phyloP scores from a whole-genome alignment of 78 protist species.

The Chrysochromulina parva region DNA sequence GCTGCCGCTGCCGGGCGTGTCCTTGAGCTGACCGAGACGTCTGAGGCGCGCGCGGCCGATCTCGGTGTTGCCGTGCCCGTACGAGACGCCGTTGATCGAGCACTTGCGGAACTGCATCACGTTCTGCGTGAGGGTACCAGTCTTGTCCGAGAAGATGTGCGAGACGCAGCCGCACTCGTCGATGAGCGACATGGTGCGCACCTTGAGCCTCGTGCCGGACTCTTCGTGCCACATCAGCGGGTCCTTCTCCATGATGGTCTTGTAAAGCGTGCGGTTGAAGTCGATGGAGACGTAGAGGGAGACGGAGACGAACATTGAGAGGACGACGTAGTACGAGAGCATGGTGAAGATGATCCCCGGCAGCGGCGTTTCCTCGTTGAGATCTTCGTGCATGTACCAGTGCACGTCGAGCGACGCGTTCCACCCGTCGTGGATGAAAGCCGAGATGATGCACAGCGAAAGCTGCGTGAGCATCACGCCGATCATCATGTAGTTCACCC shows the following conservation, averaged over 20 bases:
- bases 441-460: not conserved
- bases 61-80: not conserved
- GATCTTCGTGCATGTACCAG: not conserved
- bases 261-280: not conserved
- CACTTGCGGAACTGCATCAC: constrained; percentile 67
- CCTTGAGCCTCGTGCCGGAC: constrained; percentile 65
- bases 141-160: constrained; percentile 91
- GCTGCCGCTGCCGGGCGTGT: not conserved
- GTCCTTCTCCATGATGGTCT: not conserved
- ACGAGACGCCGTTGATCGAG: not conserved
- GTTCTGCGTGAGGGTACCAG: constrained; percentile 96
- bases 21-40: not conserved
- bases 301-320: not conserved
- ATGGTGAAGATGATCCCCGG: too few species aligned
- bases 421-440: not conserved
- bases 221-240: constrained; percentile 68
- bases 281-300: not conserved
- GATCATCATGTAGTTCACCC: not conserved
- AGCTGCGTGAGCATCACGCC: not conserved
- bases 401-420: not conserved
- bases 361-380: not conserved
- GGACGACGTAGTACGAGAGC: not conserved
- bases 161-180: constrained; percentile 87
- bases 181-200: constrained; percentile 79
- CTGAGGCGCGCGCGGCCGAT: not conserved